These are phyloP conservation scores for Penicillium italicum DNA, from an alignment of 2,329 filamentous ascomycete genomes.

Conservation along the genomic window DNA sequence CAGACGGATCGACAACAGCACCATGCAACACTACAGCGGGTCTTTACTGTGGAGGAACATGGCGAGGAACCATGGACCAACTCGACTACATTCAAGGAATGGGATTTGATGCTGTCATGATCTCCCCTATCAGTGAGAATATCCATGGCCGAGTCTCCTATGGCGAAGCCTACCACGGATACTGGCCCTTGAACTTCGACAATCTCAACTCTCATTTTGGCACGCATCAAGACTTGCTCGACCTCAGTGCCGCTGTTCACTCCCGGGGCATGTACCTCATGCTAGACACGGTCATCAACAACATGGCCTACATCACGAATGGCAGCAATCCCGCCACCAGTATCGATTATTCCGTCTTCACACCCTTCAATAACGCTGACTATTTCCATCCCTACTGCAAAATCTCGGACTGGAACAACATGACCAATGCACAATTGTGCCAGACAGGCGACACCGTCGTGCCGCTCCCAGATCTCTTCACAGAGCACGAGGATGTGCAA, in stretches of 20 bases:
- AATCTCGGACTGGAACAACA: constrained; percentile 35
- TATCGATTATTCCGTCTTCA: constrained; percentile 25
- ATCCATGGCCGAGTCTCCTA: constrained; percentile 37
- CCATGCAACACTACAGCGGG: constrained; percentile 31
- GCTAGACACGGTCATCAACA: constrained; percentile 53
- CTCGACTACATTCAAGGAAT: constrained; percentile 52
- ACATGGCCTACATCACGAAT: constrained; percentile 40
- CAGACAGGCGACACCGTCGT: constrained; percentile 35
- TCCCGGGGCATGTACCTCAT: constrained; percentile 50
- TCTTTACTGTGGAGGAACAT: constrained; percentile 52
- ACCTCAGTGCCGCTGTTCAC: constrained; percentile 46
- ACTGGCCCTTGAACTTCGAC: constrained; percentile 50
- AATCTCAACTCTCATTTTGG: constrained; percentile 50
- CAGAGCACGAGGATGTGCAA: constrained; percentile 41
- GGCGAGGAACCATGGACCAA: constrained; percentile 47
- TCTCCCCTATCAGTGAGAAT: constrained; percentile 44
- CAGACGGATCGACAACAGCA: constrained; percentile 36
- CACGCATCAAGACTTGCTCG: constrained; percentile 46
- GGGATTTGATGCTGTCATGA: constrained; percentile 50
- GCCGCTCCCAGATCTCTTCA: constrained; percentile 48
- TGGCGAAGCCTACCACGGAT: constrained; percentile 50
- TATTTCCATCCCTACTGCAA: constrained; percentile 32
- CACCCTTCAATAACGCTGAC: constrained; percentile 28
- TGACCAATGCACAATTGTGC: constrained; percentile 18
- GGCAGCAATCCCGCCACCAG: constrained; percentile 23